phyloP scores from a whole-genome alignment of 306 rosid genomes.

The Coriaria nepalensis region DNA sequence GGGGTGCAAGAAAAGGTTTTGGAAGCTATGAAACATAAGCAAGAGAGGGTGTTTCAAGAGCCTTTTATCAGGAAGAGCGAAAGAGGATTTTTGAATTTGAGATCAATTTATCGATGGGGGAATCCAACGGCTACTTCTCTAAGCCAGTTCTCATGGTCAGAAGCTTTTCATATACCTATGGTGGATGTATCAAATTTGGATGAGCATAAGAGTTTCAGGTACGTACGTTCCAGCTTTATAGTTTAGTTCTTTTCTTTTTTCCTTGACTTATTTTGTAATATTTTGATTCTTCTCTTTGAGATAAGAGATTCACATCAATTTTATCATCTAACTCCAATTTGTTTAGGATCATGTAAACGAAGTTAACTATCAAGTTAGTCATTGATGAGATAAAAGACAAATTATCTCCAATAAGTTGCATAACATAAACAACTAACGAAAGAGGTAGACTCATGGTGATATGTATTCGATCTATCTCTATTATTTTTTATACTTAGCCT shows the following conservation, averaged over 20 bases:
- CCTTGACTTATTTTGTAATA: neutral
- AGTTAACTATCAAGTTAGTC: too few species aligned
- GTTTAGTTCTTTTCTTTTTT: neutral
- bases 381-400: too few species aligned
- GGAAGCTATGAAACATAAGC: constrained; percentile 26
- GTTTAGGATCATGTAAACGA: too few species aligned
- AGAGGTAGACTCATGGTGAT: too few species aligned
- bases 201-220: constrained; percentile 36
- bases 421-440: too few species aligned
- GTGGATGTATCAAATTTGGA: constrained; percentile 27
- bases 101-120: constrained; percentile 56
- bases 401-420: too few species aligned
- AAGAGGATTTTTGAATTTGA: constrained; percentile 23
- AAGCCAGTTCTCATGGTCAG: constrained; percentile 54
- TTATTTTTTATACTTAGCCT: too few species aligned
- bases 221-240: neutral
- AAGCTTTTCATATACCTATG: constrained; percentile 46
- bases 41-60: constrained; percentile 27
- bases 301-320: too few species aligned
- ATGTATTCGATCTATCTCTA: too few species aligned
- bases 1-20: constrained; percentile 35
- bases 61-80: constrained; percentile 31
- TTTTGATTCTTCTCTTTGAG: neutral
- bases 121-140: constrained; percentile 36
- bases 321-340: too few species aligned